Conservation (phyloP, 441 rosid species). For the Arabidopsis lyrata region DNA sequence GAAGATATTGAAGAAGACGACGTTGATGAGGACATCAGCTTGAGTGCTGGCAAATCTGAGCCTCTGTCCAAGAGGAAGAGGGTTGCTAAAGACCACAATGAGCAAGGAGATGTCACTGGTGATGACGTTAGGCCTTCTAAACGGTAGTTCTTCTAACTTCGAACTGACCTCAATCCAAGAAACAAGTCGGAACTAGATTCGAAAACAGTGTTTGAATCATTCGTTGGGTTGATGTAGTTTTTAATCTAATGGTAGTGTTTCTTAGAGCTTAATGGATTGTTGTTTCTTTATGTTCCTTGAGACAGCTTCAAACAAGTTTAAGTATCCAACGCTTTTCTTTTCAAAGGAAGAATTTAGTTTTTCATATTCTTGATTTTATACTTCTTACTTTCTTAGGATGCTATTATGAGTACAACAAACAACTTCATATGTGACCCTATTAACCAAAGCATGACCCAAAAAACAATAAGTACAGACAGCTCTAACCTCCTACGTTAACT, state of each 20-base stretch:
- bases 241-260: conserved; percentile 10
- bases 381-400: background rate
- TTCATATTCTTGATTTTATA: background rate
- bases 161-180: conserved; percentile 23
- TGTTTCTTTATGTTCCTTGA: conserved; percentile 15
- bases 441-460: conserved; percentile 12
- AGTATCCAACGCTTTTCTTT: background rate
- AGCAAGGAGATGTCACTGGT: conserved; percentile 13
- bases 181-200: conserved; percentile 2
- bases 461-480: conserved; percentile 20
- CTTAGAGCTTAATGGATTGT: conserved; percentile 21
- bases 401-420: background rate
- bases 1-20: conserved; percentile 64
- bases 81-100: conserved; percentile 25
- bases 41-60: conserved; percentile 47
- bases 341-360: background rate
- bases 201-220: background rate
- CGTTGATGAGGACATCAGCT: conserved; percentile 54
- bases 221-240: conserved; percentile 10
- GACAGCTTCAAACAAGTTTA: conserved; percentile 24
- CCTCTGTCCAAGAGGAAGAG: conserved; percentile 81
- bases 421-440: conserved; percentile 5
- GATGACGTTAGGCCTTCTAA: conserved; percentile 41
- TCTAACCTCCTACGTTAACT: conserved; percentile 23
- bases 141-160: conserved; percentile 21